Base-by-base conservation (phyloP, 129 eudicot species). In the Flaveria robusta region DNA sequence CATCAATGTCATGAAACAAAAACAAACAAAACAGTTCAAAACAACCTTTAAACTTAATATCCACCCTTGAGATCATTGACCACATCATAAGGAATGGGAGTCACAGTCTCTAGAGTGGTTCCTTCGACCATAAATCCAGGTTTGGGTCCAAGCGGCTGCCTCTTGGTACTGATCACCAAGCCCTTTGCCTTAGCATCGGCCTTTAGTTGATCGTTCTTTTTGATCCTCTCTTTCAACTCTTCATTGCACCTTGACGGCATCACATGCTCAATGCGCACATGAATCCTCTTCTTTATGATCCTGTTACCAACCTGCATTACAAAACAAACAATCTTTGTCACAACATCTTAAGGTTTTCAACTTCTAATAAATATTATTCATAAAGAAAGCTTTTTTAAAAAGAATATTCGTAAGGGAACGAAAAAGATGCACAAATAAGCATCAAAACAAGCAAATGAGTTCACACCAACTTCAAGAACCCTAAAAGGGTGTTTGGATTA, bases 51-150 rank as follows among this genome's bases (percentile, higher is more conserved):
- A 56, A 55, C 79, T 68, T 78, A 92, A 80, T 92, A 92, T 24
- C 98, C 98, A 31, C 98, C 98, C 86, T 92, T 92, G 81, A 92
- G 96, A 83, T 92, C 98, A 62, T 90, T 92, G 76, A 90, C 96
- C 15, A 92, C 98, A 83, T 92, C 98, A 68, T 92, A 92, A 0
- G 98, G 98, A 68, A 92, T 92, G 26, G 96, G 98, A 7, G 98
- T 92, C 54, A 92, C 98, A 0, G 98, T 92, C 84, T 92, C 96
- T 66, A 92, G 59, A 0, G 96, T 92, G 0, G 88, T 82, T 8
- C 96, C 98, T 82, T 83, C 96, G 10, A 90, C 98, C 96, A 92
- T 86, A 72, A 92, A 92, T 5, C 98, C 98, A 0, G 98, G 96
- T 27, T 92, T 92, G 6, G 98, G 98, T 23, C 94, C 98, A 55